A percentile compares a stretch with the other conserved stretches of the same genome.
phyloP scores from a whole-genome alignment of 192 early-diverging fungal species.

The Coemansia sp. region DNA sequence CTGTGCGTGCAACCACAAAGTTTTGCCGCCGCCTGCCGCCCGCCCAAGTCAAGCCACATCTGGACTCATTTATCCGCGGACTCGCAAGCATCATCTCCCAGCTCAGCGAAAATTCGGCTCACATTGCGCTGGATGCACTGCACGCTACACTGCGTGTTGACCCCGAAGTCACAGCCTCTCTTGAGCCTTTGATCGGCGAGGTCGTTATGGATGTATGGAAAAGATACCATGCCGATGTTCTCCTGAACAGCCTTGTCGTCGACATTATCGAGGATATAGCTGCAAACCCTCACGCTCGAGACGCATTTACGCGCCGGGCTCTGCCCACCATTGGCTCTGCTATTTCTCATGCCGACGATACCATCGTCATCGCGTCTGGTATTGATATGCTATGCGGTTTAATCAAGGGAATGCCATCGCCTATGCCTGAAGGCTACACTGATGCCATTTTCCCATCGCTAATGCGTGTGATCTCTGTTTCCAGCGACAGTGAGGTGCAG shows the following conservation, averaged over 20 bases:
- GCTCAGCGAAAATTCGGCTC: slow-evolving; percentile 53
- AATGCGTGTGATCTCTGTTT: slow-evolving; percentile 68
- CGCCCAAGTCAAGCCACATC: slow-evolving; percentile 35
- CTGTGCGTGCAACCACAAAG: slow-evolving; percentile 48
- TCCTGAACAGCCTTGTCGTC: slow-evolving; percentile 70
- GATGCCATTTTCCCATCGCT: slow-evolving; percentile 78
- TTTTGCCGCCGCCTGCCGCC: slow-evolving; percentile 41
- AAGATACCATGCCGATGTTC: slow-evolving; percentile 73
- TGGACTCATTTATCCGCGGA: slow-evolving; percentile 37
- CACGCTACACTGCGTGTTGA: slow-evolving; percentile 59
- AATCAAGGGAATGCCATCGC: slow-evolving; percentile 67
- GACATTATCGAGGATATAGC: slow-evolving; percentile 80
- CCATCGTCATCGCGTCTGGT: slow-evolving; percentile 48
- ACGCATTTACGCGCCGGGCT: slow-evolving; percentile 68
- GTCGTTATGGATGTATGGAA: slow-evolving; percentile 78
- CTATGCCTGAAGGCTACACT: slow-evolving; percentile 69
- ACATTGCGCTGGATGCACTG: slow-evolving; percentile 52
- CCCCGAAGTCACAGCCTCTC: slow-evolving; percentile 67
- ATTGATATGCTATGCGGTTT: slow-evolving; percentile 74
- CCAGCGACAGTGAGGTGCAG: slow-evolving; percentile 74
- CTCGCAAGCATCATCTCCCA: slow-evolving; percentile 42
- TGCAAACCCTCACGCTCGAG: slow-evolving; percentile 60
- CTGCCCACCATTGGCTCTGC: slow-evolving; percentile 67
- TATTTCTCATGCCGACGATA: slow-evolving; percentile 55
- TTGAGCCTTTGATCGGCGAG: slow-evolving; percentile 70